These are phyloP conservation scores for Penicillium sp. DNA, from an alignment of 2,329 filamentous ascomycete genomes.

Conservation along the genomic window DNA sequence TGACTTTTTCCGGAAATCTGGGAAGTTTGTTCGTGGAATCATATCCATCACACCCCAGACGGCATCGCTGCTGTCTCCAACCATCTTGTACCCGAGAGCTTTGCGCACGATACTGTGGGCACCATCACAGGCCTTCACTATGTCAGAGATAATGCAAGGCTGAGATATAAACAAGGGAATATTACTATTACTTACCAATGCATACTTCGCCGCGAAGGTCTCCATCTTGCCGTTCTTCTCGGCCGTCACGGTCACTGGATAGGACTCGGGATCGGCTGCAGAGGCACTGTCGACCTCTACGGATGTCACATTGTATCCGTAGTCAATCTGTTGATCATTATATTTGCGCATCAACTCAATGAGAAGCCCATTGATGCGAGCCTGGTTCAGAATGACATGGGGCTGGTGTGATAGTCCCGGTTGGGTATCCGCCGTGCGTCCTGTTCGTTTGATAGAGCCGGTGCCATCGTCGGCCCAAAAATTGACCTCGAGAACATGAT, in stretches of 20 bases:
- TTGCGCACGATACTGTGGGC: conserved; percentile 48
- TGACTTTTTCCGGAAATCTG: conserved; percentile 56
- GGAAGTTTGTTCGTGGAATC: conserved; percentile 54
- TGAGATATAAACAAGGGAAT: too few relatives aligned
- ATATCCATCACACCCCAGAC: conserved; percentile 64
- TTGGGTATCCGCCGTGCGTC: conserved; percentile 59
- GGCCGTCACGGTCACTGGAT: conserved; percentile 52
- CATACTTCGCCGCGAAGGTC: conserved; percentile 55
- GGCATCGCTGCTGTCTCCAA: conserved; percentile 62
- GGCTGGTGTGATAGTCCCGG: conserved; percentile 58
- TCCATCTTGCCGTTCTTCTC: conserved; percentile 47
- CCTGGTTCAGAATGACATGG: conserved; percentile 63
- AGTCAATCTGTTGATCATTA: conserved; percentile 55
- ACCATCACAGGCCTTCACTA: conserved; percentile 52
- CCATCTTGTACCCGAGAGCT: conserved; percentile 55
- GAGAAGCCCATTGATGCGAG: conserved; percentile 59
- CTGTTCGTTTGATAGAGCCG: conserved; percentile 51
- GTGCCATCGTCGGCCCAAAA: conserved; percentile 56
- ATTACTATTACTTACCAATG: conserved; percentile 46
- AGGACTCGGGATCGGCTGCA: conserved; percentile 41
- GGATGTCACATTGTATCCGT: conserved; percentile 57
- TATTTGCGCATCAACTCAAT: conserved; percentile 54
- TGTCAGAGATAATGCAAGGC: not conserved
- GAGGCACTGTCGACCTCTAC: conserved; percentile 55
- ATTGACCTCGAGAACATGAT: conserved; percentile 61